These are phyloP conservation scores for Leccinum truebloodii DNA, from an alignment of 768 basidiomycete species.

Conservation along the genomic window DNA sequence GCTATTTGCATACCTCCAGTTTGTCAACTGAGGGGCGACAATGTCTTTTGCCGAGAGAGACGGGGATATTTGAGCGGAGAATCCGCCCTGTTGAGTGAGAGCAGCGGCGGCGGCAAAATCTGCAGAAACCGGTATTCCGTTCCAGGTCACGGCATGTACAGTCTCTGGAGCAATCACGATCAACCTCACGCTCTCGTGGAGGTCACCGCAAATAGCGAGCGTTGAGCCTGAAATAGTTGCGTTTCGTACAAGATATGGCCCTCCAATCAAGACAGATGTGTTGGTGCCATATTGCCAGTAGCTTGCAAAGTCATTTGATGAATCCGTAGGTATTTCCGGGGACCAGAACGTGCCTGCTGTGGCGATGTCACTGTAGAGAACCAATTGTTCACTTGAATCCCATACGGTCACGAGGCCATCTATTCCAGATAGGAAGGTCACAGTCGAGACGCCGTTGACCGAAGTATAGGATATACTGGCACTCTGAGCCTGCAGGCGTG, in stretches of 20 bases:
- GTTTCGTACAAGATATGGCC: conserved; percentile 63
- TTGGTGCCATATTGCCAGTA: conserved; percentile 79
- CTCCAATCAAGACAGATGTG: conserved; percentile 61
- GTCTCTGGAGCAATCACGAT: conserved; percentile 62
- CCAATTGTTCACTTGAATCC: conserved; percentile 65
- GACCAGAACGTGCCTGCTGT: conserved; percentile 78
- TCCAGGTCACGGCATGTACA: conserved; percentile 67
- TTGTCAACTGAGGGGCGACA: conserved; percentile 48
- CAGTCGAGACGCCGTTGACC: conserved; percentile 38
- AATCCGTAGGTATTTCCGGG: conserved; percentile 53
- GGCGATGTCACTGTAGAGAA: conserved; percentile 65
- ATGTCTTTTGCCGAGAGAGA: conserved; percentile 34
- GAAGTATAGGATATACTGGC: conserved; percentile 26
- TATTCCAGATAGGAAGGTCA: conserved; percentile 58
- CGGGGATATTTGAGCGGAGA: conserved; percentile 48
- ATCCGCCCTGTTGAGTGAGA: conserved; percentile 43
- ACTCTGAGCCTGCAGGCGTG: conserved; percentile 36
- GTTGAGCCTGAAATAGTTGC: conserved; percentile 48
- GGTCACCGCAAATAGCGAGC: conserved; percentile 68
- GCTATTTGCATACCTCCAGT: conserved; percentile 78
- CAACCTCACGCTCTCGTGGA: conserved; percentile 57
- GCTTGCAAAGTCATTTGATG: conserved; percentile 46
- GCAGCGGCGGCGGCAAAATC: conserved; percentile 32
- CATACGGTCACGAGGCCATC: conserved; percentile 60
- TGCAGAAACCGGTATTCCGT: conserved; percentile 50